Base-by-base conservation (phyloP, 2,329 filamentous ascomycete genomes). In the Paecilomyces niveus region DNA sequence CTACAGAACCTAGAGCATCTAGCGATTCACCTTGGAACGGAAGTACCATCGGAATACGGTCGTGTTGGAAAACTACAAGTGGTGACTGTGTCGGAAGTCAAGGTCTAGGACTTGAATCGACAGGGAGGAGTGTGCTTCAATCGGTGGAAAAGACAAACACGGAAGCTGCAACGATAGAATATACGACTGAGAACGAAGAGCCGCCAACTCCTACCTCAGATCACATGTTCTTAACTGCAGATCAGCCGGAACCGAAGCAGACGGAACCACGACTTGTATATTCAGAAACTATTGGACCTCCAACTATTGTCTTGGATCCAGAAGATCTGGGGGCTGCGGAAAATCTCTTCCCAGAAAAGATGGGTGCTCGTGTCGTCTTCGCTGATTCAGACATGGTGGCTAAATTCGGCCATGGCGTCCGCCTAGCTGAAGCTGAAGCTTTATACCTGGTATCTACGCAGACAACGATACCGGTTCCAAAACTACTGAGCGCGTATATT, bases 361-460 rank as follows among this genome's bases (percentile, higher is more conserved):
- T 59, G 59, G 61, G 57, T 13, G 57, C 61, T 32, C 50, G 57
- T 50, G 29, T 61, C 31, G 55, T 54, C 53, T 59, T 60, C 22
- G 57, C 57, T 26, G 61, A 62, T 22, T 59, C 55, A 50, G 55
- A 62, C 53, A 61, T 35, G 53, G 31, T 62, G 5, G 59, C 58
- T 13, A 62, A 62, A 57, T 61, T 57, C 24, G 61, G 61, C 10
- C 59, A 58, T 54, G 59, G 57, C 21, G 61, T 63, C 58, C 55
- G 59, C 45, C 58, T 61, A 56, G 59, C 54, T 32, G 61, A 61
- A 57, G 61, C 61, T 24, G 61, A 63, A 59, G 59, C 60, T 33
- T 22, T 62, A 35, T 55, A 62, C 49, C 39, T 62, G 50, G 59
- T 57, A 54, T 61, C 57, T 54, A 61, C 55, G 21, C 54, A 26